Evolutionary conservation across 257 asterid genomes (phyloP).

Genomic region (Cordia subcordata): DNA sequence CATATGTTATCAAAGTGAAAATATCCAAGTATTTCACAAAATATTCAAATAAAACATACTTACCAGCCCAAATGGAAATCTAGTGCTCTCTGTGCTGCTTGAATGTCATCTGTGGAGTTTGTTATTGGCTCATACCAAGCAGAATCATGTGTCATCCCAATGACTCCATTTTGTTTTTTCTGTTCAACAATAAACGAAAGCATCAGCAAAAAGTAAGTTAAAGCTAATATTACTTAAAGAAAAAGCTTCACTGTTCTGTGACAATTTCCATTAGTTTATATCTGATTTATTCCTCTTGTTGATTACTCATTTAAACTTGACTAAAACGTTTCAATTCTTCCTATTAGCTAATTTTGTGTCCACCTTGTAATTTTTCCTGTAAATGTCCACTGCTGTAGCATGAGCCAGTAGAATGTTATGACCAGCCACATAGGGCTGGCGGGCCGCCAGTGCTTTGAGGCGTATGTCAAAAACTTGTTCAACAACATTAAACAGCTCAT

Average conservation of each 20-base stretch:
- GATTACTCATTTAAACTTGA: not conserved
- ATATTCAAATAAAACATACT: conserved; percentile 1
- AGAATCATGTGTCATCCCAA: conserved; percentile 64
- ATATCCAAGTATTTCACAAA: not conserved
- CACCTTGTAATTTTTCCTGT: conserved; percentile 65
- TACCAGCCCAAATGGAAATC: conserved; percentile 87
- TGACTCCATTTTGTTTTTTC: conserved; percentile 43
- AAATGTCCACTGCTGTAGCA: conserved; percentile 48
- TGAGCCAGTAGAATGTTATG: conserved; percentile 72
- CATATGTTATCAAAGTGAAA: not conserved
- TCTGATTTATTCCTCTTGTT: too few species aligned
- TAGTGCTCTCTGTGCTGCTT: conserved; percentile 62
- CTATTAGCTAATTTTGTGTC: not conserved
- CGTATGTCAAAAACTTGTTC: conserved; percentile 78
- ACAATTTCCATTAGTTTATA: too few species aligned
- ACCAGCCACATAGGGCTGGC: conserved; percentile 71
- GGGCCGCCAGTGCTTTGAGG: conserved; percentile 69
- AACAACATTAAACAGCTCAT: conserved; percentile 77
- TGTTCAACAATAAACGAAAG: not conserved
- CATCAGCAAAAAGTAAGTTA: not conserved
- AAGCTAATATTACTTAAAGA: not conserved
- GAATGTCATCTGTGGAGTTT: conserved; percentile 39
- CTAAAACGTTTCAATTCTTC: too few species aligned
- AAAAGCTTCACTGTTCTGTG: not conserved
- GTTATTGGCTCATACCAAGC: conserved; percentile 70